A percentile compares a stretch with the other conserved stretches of the same genome.
Evolutionary conservation across 495 filamentous ascomycete genomes (phyloP).

Genomic region (Penicillium bovifimosum): DNA sequence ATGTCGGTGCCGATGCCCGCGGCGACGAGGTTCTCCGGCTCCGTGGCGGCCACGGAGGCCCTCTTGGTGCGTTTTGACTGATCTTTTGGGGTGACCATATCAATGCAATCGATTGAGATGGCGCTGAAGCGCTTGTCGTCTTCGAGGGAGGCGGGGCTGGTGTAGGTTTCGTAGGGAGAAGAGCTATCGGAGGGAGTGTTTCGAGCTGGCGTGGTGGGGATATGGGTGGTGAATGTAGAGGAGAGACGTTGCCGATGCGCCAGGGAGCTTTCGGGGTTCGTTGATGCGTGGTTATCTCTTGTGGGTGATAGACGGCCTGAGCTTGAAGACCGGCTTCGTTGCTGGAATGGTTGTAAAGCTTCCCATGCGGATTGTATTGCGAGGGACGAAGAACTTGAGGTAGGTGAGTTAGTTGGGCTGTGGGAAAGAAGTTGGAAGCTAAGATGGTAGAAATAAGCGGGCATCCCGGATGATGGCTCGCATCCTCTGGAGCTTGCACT

Average conservation of each 20-base stretch:
- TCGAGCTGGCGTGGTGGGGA: background rate
- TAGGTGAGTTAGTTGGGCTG: constrained; percentile 39
- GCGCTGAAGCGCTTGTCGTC: constrained; percentile 60
- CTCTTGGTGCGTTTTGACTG: constrained; percentile 14
- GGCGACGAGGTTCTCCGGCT: constrained; percentile 33
- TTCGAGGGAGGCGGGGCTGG: constrained; percentile 21
- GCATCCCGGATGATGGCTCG: constrained; percentile 51
- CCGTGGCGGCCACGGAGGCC: background rate
- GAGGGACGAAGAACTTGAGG: constrained; percentile 15
- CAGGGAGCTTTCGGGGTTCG: background rate
- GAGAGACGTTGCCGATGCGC: constrained; percentile 1
- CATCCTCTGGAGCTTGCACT: constrained; percentile 9
- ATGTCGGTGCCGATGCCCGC: constrained; percentile 48
- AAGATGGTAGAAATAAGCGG: constrained; percentile 88
- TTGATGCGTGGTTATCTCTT: background rate
- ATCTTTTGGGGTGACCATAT: constrained; percentile 48
- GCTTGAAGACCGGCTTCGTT: constrained; percentile 16
- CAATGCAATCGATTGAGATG: constrained; percentile 61
- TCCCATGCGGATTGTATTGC: constrained; percentile 37
- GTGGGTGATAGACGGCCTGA: constrained; percentile 5
- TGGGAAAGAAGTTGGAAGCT: constrained; percentile 64
- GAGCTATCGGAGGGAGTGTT: background rate
- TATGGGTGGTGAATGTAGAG: background rate
- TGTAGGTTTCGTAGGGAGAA: background rate
- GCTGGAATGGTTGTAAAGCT: constrained; percentile 40